These are phyloP conservation scores for Jackrogersella multiformis DNA, from an alignment of 495 filamentous ascomycete genomes.

Conservation along the genomic window DNA sequence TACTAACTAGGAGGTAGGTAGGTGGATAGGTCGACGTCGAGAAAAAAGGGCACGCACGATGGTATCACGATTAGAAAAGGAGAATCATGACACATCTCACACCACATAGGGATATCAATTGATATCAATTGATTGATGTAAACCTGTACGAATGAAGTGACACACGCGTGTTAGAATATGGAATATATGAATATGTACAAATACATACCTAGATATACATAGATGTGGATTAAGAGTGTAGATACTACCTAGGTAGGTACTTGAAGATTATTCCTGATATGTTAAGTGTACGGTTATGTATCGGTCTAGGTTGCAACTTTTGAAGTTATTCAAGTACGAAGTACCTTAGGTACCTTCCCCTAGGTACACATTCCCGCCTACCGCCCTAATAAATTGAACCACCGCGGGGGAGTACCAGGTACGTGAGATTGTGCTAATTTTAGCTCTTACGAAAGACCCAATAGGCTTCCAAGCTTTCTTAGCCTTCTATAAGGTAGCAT, in stretches of 20 bases:
- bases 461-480: constrained; percentile 13
- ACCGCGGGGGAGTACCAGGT: neutral
- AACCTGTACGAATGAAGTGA: neutral
- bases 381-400: neutral
- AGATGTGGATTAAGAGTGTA: neutral
- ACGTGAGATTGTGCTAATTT: constrained; percentile 29
- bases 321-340: neutral
- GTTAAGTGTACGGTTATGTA: neutral
- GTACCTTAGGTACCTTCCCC: too few relatives aligned
- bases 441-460: constrained; percentile 10
- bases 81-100: constrained; percentile 31
- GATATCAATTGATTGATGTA: neutral
- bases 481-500: constrained; percentile 13
- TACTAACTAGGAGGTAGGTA: too few relatives aligned
- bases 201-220: neutral
- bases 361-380: too few relatives aligned
- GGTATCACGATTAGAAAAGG: constrained; percentile 23
- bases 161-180: neutral
- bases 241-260: too few relatives aligned
- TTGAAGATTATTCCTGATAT: neutral
- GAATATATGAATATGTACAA: neutral
- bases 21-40: too few relatives aligned
- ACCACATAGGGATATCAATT: constrained; percentile 11
- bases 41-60: constrained; percentile 10
- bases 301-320: neutral